phyloP scores from a whole-genome alignment of 2,329 filamentous ascomycete genomes.

The Diplodia intermedia region DNA sequence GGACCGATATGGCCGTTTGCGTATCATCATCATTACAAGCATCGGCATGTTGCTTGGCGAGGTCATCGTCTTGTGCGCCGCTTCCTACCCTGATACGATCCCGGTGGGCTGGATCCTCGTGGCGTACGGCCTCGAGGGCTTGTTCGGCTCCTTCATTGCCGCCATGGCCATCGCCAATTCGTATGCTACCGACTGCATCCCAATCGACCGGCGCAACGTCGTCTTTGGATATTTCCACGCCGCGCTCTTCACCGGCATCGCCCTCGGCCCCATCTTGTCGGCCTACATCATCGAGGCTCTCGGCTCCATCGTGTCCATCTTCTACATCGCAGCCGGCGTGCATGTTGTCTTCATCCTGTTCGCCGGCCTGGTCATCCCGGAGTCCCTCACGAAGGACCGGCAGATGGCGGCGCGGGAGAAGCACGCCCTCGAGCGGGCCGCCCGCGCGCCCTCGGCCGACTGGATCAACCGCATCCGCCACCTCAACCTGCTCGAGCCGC shows the following conservation, averaged over 20 bases:
- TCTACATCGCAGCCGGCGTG: constrained; percentile 78
- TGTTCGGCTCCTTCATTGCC: constrained; percentile 87
- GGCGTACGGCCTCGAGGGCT: constrained; percentile 78
- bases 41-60: constrained; percentile 78
- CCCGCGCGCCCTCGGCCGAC: constrained; percentile 47
- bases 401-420: constrained; percentile 75
- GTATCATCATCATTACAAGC: constrained; percentile 74
- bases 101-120: constrained; percentile 81
- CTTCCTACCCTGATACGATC: constrained; percentile 73
- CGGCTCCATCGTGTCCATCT: constrained; percentile 77
- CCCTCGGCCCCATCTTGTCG: constrained; percentile 81
- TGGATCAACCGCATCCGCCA: constrained; percentile 55
- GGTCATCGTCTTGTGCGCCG: constrained; percentile 77
- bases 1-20: constrained; percentile 82
- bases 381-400: constrained; percentile 78
- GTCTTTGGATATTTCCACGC: constrained; percentile 90
- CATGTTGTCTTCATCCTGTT: constrained; percentile 77
- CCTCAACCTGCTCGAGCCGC: constrained; percentile 74
- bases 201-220: constrained; percentile 78
- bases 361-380: constrained; percentile 75
- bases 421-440: constrained; percentile 53
- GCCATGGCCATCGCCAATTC: constrained; percentile 80
- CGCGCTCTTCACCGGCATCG: constrained; percentile 86
- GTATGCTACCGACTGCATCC: constrained; percentile 88
- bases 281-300: constrained; percentile 80